Evolutionary conservation across 129 eudicot genomes (phyloP).

Genomic region (Calendula officinalis): DNA sequence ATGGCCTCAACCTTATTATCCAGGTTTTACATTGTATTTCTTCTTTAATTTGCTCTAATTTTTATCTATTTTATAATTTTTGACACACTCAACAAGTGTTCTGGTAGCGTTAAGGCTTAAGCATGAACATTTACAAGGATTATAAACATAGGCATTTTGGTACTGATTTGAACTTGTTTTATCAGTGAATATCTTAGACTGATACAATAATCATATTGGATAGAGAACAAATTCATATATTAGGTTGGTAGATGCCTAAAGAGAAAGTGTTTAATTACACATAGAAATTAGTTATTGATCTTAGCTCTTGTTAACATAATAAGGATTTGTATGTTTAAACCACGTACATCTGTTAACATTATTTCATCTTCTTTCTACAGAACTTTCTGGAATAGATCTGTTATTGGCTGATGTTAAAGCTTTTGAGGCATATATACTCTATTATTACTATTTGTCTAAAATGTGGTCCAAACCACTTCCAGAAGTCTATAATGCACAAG

Average conservation of each 20-base stretch:
- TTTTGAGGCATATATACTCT: conserved; percentile 67
- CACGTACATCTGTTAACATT: conserved; percentile 14
- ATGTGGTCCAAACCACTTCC: conserved; percentile 96
- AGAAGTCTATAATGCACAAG: conserved; percentile 73
- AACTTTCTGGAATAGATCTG: conserved; percentile 76
- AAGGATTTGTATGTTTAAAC: no score
- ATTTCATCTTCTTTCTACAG: conserved; percentile 42
- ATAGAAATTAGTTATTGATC: neutral
- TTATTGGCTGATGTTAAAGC: conserved; percentile 87
- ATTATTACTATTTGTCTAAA: conserved; percentile 63
- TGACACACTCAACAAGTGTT: neutral
- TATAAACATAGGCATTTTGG: neutral
- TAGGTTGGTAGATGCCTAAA: neutral
- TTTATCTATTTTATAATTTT: neutral
- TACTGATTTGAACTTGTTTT: neutral
- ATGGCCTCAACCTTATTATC: conserved; percentile 82
- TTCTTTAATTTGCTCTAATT: neutral
- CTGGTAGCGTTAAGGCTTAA: neutral
- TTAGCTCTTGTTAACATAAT: conserved; percentile 8
- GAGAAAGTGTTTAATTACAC: conserved; percentile 13
- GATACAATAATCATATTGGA: neutral
- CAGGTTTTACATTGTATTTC: conserved; percentile 46
- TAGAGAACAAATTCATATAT: neutral
- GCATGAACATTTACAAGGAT: neutral
- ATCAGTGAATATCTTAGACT: no score